Evolutionary conservation across 164 flowering plant genomes (phyloP), one percentile per base, ranked within the genome.

Genomic region (Magnolia kwangsiensis): DNA sequence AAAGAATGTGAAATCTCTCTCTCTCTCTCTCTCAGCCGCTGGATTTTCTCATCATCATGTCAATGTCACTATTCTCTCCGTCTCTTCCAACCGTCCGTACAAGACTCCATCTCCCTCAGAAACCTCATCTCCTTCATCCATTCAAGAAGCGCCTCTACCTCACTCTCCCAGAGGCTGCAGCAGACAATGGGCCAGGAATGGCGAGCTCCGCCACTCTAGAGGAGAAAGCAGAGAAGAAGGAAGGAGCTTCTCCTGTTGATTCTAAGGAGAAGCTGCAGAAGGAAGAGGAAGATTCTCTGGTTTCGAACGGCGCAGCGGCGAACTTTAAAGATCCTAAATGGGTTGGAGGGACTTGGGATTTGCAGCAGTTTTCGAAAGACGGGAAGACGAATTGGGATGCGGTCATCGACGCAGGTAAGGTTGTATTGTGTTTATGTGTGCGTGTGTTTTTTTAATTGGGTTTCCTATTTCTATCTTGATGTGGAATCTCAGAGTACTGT

Each of bases 321-420:
- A 83, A 81, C 29, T 94, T 89, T 78, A 83, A 80, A 81, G 87
- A 96, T 64, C 85, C 89, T 18, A 91, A 78, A 78, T 96, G 99
- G 98, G 88, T 90, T 63, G 84, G 76, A 50, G 97, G 97, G 77
- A 94, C 97, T 77, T 96, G 98, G 99, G 97, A 94, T 75, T 82
- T 96, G 90, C 88, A 82, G 74, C 95, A 88, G 90, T 92, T 96
- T 80, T 74, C 71, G 80, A 94, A 91, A 79, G 85, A 87, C 81
- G 97, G 93, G 19, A 81, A 78, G 20, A 88, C 97, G 50, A 81
- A 94, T 82, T 96, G 97, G 98, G 98, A 94, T 89, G 90, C 94
- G 73, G 92, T 92, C 63, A 92, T 92, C 86, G 97, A 92, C 84
- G 95, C 98, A 79, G 98, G 99, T 96, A 27, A 81, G 81, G 2